Base-by-base conservation (phyloP, 1,284 basidiomycete genomes). In the Ceratobasidium sp. region DNA sequence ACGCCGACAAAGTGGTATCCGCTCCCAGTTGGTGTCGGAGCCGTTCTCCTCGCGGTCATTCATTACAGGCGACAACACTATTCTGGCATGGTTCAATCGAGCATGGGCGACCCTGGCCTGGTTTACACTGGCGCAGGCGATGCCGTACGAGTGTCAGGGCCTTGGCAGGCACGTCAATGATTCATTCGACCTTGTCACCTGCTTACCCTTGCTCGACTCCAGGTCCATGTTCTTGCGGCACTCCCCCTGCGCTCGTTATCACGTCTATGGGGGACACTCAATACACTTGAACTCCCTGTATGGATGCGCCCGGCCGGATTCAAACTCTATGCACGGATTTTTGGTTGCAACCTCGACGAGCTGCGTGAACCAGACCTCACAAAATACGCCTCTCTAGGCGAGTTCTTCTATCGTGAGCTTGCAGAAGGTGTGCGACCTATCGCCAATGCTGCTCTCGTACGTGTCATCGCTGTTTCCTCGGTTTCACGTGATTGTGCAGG, bases 1-100 rank as follows among this genome's bases (percentile, higher is more conserved):
- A 97, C 96, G 0, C 94, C 93, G 0, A 94, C 92, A 64, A 93
- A 90, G 81, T 99, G 97, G 97, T 96, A 96, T 77, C 96, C 97
- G 9, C 88, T 99, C 53, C 97, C 97, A 16, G 83, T 98, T 73
- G 93, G 94, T 16, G 90, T 97, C 39, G 96, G 96, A 46, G 95
- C 93, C 1, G 85, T 96, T 32, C 85, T 97, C 28, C 89, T 97
- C 53, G 88, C 96, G 73, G 88, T 88, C 58, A 85, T 97, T 28
- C 92, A 96, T 79, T 95, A 91, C 77, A 85, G 90, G 62, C 26
- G 48, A 28, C 62, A 65, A 53, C 46, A 65, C 48, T 28, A 18
- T 14, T 39, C 36, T 26, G 46, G 46, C 10, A 41, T 12, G 9
- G 26, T 43, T 45, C 28, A 34, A 4, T 43, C 60, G 16, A 43